phyloP scores from a whole-genome alignment of 1,284 basidiomycete genomes.

The Ustilago crameri region DNA sequence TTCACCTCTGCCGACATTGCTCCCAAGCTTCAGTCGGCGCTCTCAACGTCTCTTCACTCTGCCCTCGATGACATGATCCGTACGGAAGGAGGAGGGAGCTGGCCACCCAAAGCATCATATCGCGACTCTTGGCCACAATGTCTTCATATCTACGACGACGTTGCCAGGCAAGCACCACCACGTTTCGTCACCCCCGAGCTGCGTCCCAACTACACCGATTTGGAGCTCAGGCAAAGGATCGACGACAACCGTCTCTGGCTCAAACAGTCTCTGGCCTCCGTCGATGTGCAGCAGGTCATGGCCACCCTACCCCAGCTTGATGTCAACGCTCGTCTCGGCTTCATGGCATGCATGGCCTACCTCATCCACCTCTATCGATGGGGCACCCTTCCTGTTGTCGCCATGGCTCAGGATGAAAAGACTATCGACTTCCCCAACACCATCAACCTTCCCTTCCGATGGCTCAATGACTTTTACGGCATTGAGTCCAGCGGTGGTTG shows the following conservation, averaged over 20 bases:
- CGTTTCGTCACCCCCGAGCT: conserved; percentile 41
- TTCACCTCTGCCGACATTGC: conserved; percentile 21
- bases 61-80: conserved; percentile 40
- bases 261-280: conserved; percentile 10
- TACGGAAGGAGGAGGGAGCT: conserved; percentile 41
- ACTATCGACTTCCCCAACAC: conserved; percentile 24
- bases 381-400: conserved; percentile 45
- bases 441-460: conserved; percentile 31
- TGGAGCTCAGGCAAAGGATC: conserved; percentile 30
- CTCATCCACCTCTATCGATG: conserved; percentile 48
- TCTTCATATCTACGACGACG: conserved; percentile 37
- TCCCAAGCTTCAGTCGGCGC: conserved; percentile 32
- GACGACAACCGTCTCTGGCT: conserved; percentile 45
- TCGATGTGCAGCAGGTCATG: conserved; percentile 29
- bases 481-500: conserved; percentile 47
- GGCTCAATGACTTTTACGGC: conserved; percentile 48
- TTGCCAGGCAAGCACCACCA: conserved; percentile 35
- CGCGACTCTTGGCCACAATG: conserved; percentile 39
- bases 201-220: conserved; percentile 38
- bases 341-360: conserved; percentile 43
- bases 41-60: conserved; percentile 20
- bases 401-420: conserved; percentile 49
- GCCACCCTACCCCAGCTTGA: conserved; percentile 17
- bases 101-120: conserved; percentile 45
- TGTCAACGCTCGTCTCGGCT: conserved; percentile 35